These are phyloP conservation scores for Candida anutae DNA, from an alignment of 1,139 yeast species.

Conservation along the genomic window DNA sequence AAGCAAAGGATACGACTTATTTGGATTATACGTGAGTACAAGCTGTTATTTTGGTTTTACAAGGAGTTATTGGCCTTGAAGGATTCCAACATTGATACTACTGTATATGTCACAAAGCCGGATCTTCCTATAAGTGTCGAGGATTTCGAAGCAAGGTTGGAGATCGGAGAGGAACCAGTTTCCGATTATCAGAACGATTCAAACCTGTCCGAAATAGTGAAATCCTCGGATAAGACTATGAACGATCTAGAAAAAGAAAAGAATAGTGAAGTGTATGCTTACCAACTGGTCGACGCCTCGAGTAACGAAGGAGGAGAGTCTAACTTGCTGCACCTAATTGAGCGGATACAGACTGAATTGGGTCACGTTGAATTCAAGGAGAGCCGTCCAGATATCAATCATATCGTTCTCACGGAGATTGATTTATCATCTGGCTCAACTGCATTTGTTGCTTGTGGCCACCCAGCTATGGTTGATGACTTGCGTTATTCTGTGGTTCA, in stretches of 20 bases:
- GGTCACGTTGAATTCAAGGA: conserved; percentile 18
- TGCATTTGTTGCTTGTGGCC: conserved; percentile 47
- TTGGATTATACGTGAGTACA: conserved; percentile 46
- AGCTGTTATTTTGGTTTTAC: conserved; percentile 41
- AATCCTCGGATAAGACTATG: conserved; percentile 2
- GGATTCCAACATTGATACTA: conserved; percentile 22
- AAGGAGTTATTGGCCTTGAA: conserved; percentile 36
- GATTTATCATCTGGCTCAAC: conserved; percentile 24
- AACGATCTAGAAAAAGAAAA: conserved; percentile 3
- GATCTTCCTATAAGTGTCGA: conserved; percentile 9
- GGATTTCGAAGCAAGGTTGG: conserved; percentile 11
- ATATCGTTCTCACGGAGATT: conserved; percentile 19
- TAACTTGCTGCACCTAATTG: conserved; percentile 4
- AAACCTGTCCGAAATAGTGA: neutral
- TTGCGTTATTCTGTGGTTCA: conserved; percentile 30
- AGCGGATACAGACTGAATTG: conserved; percentile 14
- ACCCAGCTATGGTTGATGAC: conserved; percentile 45
- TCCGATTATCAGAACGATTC: conserved; percentile 1
- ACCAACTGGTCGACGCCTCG: neutral
- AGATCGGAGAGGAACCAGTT: conserved; percentile 2
- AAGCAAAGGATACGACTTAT: conserved; percentile 27
- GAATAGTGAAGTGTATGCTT: neutral
- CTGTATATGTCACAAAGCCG: conserved; percentile 41
- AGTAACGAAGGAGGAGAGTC: conserved; percentile 1
- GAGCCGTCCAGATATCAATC: conserved; percentile 27